Evolutionary conservation across 192 early-diverging fungal species (phyloP), one percentile per base, ranked within the genome.

Genomic region (Thamnidium elegans): DNA sequence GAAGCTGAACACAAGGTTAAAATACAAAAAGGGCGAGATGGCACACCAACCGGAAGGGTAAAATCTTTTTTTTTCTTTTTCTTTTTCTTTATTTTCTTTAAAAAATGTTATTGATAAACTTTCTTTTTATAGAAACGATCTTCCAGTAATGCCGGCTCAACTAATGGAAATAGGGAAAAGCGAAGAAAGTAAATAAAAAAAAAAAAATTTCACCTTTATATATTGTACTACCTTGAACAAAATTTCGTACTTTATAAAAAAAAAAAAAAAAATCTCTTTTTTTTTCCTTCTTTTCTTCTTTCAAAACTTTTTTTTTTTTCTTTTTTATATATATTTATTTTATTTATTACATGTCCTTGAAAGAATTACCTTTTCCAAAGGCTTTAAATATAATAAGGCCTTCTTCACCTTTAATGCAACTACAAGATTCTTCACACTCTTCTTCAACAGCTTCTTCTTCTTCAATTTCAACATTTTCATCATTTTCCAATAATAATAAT

Each of bases 1-100:
- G 92, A 96, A 64, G 72, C 81, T 6, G 94, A 96, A 46, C 72
- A 68, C 21, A 64, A 64, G 42, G 50, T 64, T 15, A 52, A 53
- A n/a, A 54, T 30, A 10, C 63, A 54, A 51, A 50, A 51, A 42
- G 50, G 63, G 17, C 34, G 42, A 42, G 63, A 64, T 8, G 51
- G 50, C 4, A 64, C 51, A 26, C 51, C 51, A 3, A 56, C 36
- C 1, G 32, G 55, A 45, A 45, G 58, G 23, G 58, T 59, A 17
- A 48, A 15, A 3, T 15, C 11, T 47, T 17, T 13, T 39, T 39
- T 39, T 39, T 39, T 39, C 5, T 39, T 39, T 10, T 39, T 1
- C 36, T 6, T 39, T 39, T 9, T 3, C 5, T 39, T 39, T 39
- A 39, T 10, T 39, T 39, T 39, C n/a, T n/a, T n/a, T n/a, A n/a